phyloP scores from a whole-genome alignment of 2,329 filamentous ascomycete genomes.

The Lecanosticta acicola region DNA sequence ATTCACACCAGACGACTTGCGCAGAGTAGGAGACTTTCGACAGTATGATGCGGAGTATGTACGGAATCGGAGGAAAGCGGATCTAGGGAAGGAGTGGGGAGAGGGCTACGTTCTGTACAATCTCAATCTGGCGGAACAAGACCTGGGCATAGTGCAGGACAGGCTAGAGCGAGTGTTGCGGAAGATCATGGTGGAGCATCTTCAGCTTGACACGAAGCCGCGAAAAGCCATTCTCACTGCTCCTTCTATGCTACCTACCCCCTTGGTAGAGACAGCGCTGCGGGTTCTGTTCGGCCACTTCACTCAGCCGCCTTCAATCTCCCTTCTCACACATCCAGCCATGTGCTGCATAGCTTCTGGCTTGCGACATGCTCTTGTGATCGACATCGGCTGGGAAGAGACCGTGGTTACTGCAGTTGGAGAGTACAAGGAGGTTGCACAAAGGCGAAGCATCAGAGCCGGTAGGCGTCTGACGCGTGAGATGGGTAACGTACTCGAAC shows the following conservation, averaged over 20 bases:
- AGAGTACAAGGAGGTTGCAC: conserved; percentile 77
- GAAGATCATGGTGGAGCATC: conserved; percentile 74
- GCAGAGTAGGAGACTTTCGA: conserved; percentile 75
- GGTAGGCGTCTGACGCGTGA: conserved; percentile 66
- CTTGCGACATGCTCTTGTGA: conserved; percentile 73
- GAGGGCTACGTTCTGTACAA: conserved; percentile 69
- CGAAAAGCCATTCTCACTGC: conserved; percentile 68
- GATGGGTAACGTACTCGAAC: conserved; percentile 59
- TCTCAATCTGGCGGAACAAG: conserved; percentile 64
- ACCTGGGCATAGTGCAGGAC: conserved; percentile 76
- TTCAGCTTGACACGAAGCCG: conserved; percentile 63
- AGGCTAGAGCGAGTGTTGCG: conserved; percentile 78
- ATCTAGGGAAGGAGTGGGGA: conserved; percentile 57
- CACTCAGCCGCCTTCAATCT: conserved; percentile 73
- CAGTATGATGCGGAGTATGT: conserved; percentile 31
- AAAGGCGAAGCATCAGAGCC: conserved; percentile 65
- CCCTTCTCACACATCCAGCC: conserved; percentile 70
- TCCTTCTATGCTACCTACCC: conserved; percentile 70
- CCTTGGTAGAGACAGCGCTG: conserved; percentile 68
- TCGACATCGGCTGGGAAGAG: conserved; percentile 91
- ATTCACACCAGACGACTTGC: conserved; percentile 69
- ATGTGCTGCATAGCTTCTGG: conserved; percentile 74
- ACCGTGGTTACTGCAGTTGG: conserved; percentile 81
- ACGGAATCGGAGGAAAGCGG: conserved; percentile 27
- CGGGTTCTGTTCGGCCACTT: conserved; percentile 75